Base-by-base conservation (phyloP, 495 filamentous ascomycete genomes). In the Neurospora hispaniola region DNA sequence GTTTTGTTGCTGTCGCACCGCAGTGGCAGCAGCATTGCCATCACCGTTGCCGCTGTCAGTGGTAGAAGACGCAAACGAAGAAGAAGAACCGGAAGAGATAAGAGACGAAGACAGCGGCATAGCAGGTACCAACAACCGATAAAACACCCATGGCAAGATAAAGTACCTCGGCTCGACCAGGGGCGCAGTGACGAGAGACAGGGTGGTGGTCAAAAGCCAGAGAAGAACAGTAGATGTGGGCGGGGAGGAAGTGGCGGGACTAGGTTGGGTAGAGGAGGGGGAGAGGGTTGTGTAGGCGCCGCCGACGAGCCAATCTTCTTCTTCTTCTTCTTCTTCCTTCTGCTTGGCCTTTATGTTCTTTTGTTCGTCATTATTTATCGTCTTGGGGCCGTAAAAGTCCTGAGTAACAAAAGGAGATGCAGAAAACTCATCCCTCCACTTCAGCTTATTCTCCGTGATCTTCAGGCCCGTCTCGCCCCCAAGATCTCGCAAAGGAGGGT, bases 161-260 rank as follows among this genome's bases (percentile, higher is more conserved):
- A 96, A 95, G 79, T 99, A 99, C 5, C 96, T 87, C 3, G 94
- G 94, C 77, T 99, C 96, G 12, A 99, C 95, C 2, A 99, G 86
- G 3, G 96, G 94, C 0, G 96, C 94, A 0, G 93, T 94, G 62
- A 96, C 79, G 31, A 98, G 86, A 3, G 92, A 94, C 9, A 96
- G 85, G 0, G 89, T 74, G 0, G 93, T 93, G 0, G 95, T 84
- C 12, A 88, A 80, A 5, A 97, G 82, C 87, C 91, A 94, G 46
- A 97, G 83, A 82, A 82, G 83, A 78, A 75, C 84, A 75, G 83
- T 81, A 2, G 80, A 84, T 11, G 80, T 82, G n/a, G 77, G 70
- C 4, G 80, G 77, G 3, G 77, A 44, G 8, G 74, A 43, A 0
- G 69, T 74, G 1, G 75, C 41, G 4, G 54, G 16, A 8, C 72